Evolutionary conservation across 2,329 filamentous ascomycete genomes (phyloP).

Genomic region (Didymella glomerata): DNA sequence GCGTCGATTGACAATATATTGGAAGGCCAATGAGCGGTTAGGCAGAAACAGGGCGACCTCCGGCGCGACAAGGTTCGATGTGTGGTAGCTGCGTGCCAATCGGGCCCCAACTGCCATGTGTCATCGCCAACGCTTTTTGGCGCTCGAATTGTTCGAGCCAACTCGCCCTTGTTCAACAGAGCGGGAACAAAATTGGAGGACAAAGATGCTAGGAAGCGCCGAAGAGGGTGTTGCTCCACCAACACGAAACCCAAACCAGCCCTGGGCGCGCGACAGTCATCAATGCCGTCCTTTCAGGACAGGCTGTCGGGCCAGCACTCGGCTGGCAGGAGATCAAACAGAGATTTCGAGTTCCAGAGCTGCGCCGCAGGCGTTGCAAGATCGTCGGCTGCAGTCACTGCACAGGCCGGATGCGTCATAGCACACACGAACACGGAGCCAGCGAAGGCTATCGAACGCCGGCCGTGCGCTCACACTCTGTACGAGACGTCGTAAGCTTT

Average conservation of each 20-base stretch:
- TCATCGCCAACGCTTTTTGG: constrained; percentile 42
- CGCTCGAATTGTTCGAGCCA: constrained; percentile 38
- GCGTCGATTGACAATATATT: constrained; percentile 39
- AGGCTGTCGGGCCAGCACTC: constrained; percentile 35
- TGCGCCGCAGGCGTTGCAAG: constrained; percentile 43
- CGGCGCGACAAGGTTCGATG: constrained; percentile 23
- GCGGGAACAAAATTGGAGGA: constrained; percentile 29
- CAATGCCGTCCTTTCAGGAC: constrained; percentile 30
- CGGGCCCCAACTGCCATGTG: constrained; percentile 40
- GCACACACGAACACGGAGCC: constrained; percentile 31
- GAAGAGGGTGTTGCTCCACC: constrained; percentile 33
- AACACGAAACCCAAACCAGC: constrained; percentile 48
- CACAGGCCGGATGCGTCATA: constrained; percentile 46
- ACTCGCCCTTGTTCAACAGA: constrained; percentile 35
- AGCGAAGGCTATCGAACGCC: constrained; percentile 49
- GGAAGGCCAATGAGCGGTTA: constrained; percentile 36
- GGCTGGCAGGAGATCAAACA: constrained; percentile 31
- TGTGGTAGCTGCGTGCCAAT: constrained; percentile 28
- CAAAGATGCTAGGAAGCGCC: constrained; percentile 31
- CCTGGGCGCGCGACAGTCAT: constrained; percentile 30
- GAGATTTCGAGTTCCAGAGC: constrained; percentile 33
- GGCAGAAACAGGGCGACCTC: constrained; percentile 27
- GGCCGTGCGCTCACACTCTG: constrained; percentile 40
- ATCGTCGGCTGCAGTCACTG: constrained; percentile 45
- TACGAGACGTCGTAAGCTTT: constrained; percentile 48